These are phyloP conservation scores for Pilaira anomala DNA, from an alignment of 192 early-diverging fungal species.

Conservation along the genomic window DNA sequence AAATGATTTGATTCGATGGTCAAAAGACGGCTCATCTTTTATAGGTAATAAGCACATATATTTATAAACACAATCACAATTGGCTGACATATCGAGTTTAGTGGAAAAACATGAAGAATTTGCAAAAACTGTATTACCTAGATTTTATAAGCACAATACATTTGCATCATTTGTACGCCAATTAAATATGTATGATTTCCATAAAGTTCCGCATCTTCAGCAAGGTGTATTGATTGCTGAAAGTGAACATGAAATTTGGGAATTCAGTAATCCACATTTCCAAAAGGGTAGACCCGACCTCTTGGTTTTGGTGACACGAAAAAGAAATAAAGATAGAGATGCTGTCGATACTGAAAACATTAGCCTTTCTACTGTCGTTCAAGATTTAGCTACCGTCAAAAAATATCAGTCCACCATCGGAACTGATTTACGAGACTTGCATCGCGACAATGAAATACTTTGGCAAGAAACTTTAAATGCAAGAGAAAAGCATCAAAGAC, in stretches of 20 bases:
- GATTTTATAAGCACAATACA: conserved; percentile 90
- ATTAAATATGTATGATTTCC: conserved; percentile 96
- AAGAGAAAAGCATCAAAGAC: conserved; percentile 76
- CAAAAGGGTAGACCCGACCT: conserved; percentile 87
- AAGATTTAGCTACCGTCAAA: conserved; percentile 85
- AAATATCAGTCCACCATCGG: conserved; percentile 89
- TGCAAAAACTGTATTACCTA: conserved; percentile 77
- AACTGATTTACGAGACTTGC: conserved; percentile 79
- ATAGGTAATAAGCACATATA: conserved; percentile 40
- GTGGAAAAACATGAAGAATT: conserved; percentile 74
- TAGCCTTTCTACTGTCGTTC: conserved; percentile 51
- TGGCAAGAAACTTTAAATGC: conserved; percentile 81
- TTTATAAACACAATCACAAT: neutral
- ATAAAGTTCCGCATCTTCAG: conserved; percentile 93
- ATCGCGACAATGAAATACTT: conserved; percentile 82
- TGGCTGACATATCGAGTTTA: neutral
- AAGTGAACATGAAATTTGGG: conserved; percentile 78
- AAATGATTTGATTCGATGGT: conserved; percentile 88
- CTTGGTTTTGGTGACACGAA: conserved; percentile 82
- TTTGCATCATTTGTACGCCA: conserved; percentile 90
- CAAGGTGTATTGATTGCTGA: conserved; percentile 83
- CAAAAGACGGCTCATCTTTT: conserved; percentile 87
- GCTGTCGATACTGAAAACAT: conserved; percentile 38
- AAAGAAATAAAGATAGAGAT: conserved; percentile 47
- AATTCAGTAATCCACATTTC: conserved; percentile 91